Conservation (phyloP, 2,329 filamentous ascomycete genomes). For the Fusarium illudens region DNA sequence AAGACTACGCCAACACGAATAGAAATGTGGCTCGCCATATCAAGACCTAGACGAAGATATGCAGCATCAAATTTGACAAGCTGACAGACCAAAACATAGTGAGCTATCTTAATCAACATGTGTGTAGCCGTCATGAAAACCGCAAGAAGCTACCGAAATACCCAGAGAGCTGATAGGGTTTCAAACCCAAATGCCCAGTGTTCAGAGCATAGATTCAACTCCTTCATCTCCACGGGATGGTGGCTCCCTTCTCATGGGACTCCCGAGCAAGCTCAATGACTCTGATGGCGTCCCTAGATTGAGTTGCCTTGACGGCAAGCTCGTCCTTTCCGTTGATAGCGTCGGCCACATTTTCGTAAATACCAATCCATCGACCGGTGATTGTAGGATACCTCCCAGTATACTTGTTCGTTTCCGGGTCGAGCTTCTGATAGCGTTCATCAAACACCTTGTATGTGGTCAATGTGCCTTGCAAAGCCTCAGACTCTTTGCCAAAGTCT, state of each 20-base stretch:
- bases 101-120: no score
- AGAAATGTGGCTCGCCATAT: no score
- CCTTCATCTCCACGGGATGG: constrained; percentile 41
- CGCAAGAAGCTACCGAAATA: no score
- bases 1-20: no score
- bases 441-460: constrained; percentile 51
- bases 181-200: no score
- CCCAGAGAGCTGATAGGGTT: no score
- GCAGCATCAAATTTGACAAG: no score
- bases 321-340: constrained; percentile 51
- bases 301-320: constrained; percentile 50
- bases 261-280: constrained; percentile 51
- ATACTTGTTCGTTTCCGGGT: constrained; percentile 45
- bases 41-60: no score
- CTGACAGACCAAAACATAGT: no score
- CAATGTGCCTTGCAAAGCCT: constrained; percentile 40
- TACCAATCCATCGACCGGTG: constrained; percentile 49
- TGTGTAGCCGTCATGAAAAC: no score
- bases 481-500: constrained; percentile 26
- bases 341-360: constrained; percentile 51
- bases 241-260: constrained; percentile 45
- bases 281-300: constrained; percentile 51
- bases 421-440: constrained; percentile 41
- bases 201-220: background rate
- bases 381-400: constrained; percentile 50